Evolutionary conservation across 1,284 basidiomycete species (phyloP).

Genomic region (Fomitopsis pinicola): DNA sequence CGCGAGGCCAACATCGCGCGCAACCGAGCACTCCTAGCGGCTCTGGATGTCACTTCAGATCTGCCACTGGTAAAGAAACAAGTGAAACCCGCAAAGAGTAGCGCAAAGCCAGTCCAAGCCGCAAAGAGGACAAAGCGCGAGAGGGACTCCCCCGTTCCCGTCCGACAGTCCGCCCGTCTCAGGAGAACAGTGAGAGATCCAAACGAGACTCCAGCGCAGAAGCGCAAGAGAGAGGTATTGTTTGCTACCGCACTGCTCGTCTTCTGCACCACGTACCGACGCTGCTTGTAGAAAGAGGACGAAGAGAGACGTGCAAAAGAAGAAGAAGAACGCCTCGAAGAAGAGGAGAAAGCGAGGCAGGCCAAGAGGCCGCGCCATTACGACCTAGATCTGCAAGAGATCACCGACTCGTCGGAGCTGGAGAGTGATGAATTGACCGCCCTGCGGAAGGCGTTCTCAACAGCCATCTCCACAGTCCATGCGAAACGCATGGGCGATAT

Average conservation of each 20-base stretch:
- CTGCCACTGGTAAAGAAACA: conserved; percentile 28
- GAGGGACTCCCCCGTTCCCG: conserved; percentile 37
- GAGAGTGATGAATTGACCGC: conserved; percentile 39
- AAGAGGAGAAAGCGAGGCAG: conserved; percentile 54
- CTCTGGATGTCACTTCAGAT: conserved; percentile 63
- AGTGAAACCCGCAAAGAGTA: conserved; percentile 25
- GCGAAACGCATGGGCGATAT: conserved; percentile 39
- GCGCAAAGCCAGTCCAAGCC: conserved; percentile 62
- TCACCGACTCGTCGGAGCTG: conserved; percentile 40
- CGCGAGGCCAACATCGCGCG: conserved; percentile 76
- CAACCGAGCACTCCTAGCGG: conserved; percentile 66
- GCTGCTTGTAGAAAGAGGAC: conserved; percentile 34
- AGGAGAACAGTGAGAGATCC: conserved; percentile 41
- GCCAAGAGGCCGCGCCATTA: conserved; percentile 66
- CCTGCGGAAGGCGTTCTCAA: conserved; percentile 41
- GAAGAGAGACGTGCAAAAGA: conserved; percentile 45
- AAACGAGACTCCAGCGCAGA: conserved; percentile 61
- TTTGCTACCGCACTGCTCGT: not conserved
- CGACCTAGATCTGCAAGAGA: conserved; percentile 54
- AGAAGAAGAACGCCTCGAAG: conserved; percentile 53
- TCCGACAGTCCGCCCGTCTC: conserved; percentile 62
- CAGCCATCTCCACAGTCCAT: conserved; percentile 30
- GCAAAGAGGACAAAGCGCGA: conserved; percentile 49
- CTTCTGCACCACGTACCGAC: conserved; percentile 8
- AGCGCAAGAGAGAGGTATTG: conserved; percentile 58